A percentile compares a stretch with the other conserved stretches of the same genome.
phyloP scores from a whole-genome alignment of 2,329 filamentous ascomycete genomes.

The Pseudocercospora fijiensis region DNA sequence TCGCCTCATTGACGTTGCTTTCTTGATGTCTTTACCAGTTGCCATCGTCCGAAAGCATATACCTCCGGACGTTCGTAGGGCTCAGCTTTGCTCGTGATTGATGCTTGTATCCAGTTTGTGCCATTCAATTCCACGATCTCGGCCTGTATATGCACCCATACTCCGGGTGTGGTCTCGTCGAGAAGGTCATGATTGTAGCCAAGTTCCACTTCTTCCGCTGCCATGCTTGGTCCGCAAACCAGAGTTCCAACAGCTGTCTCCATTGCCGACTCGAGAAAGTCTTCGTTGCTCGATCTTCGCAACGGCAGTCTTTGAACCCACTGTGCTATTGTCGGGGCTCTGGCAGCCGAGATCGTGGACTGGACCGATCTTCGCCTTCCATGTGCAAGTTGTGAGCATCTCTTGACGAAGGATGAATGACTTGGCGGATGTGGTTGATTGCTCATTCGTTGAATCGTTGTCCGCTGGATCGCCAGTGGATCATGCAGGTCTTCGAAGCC shows the following conservation, averaged over 20 bases:
- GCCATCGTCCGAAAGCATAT: slow-evolving; percentile 20
- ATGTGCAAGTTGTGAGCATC: slow-evolving; percentile 16
- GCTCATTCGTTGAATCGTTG: not conserved
- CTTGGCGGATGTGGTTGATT: not conserved
- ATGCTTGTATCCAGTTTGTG: slow-evolving; percentile 20
- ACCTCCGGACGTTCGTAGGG: not conserved
- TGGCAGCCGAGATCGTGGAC: not conserved
- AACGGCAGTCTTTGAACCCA: slow-evolving; percentile 21
- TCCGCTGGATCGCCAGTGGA: not conserved
- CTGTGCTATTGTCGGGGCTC: slow-evolving; percentile 12
- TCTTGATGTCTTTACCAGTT: slow-evolving; percentile 16
- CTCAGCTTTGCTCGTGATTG: slow-evolving; percentile 11
- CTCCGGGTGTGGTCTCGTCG: slow-evolving; percentile 10
- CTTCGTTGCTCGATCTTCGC: slow-evolving; percentile 13
- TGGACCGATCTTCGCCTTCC: not conserved
- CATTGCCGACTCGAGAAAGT: slow-evolving; percentile 19
- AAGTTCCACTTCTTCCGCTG: slow-evolving; percentile 23
- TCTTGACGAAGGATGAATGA: slow-evolving; percentile 15
- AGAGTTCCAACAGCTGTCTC: slow-evolving; percentile 22
- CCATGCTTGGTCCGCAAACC: slow-evolving; percentile 14
- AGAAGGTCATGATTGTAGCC: slow-evolving; percentile 20
- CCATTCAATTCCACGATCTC: slow-evolving; percentile 9
- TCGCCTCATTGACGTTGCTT: not conserved
- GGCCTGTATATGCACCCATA: slow-evolving; percentile 13
- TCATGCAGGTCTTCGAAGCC: slow-evolving; percentile 4